Conservation (phyloP, 2,329 filamentous ascomycete species). For the Clonostachys solani region DNA sequence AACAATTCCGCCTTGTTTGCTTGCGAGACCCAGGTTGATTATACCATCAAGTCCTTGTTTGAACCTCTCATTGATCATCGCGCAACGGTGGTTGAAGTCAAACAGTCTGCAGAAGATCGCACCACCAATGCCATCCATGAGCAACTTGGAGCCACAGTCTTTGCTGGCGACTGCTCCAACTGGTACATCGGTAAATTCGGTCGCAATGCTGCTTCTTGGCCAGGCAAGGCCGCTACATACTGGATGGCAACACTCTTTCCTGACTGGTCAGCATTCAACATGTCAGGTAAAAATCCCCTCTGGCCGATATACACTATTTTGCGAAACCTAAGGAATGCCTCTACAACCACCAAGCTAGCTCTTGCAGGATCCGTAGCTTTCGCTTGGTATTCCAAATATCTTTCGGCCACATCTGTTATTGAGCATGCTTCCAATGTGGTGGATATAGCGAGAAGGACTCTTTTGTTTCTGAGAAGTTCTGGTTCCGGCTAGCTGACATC, state of each 20-base stretch:
- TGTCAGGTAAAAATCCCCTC: not conserved
- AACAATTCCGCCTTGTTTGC: conserved; percentile 17
- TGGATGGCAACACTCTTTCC: conserved; percentile 20
- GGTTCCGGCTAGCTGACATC: too few relatives aligned
- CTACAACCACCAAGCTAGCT: too few relatives aligned
- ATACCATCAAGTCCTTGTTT: conserved; percentile 20
- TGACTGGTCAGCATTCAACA: not conserved
- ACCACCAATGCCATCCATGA: conserved; percentile 8
- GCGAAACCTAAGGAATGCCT: too few relatives aligned
- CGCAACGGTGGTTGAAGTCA: conserved; percentile 2
- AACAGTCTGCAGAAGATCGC: conserved; percentile 6
- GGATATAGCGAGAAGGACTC: too few relatives aligned
- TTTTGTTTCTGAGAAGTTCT: too few relatives aligned
- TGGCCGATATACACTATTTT: not conserved
- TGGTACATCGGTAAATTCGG: conserved; percentile 11
- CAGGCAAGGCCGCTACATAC: conserved; percentile 18
- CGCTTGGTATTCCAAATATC: too few relatives aligned
- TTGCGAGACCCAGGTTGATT: conserved; percentile 15
- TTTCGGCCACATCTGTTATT: too few relatives aligned
- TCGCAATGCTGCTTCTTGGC: conserved; percentile 25
- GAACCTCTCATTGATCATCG: conserved; percentile 17
- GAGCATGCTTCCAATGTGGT: too few relatives aligned
- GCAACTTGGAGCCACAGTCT: conserved; percentile 7
- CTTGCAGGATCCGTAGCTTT: too few relatives aligned
- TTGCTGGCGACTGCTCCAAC: conserved; percentile 10